Evolutionary conservation across 2,329 filamentous ascomycete genomes (phyloP), one percentile per base, ranked within the genome.

Genomic region (Fusarium sp.): DNA sequence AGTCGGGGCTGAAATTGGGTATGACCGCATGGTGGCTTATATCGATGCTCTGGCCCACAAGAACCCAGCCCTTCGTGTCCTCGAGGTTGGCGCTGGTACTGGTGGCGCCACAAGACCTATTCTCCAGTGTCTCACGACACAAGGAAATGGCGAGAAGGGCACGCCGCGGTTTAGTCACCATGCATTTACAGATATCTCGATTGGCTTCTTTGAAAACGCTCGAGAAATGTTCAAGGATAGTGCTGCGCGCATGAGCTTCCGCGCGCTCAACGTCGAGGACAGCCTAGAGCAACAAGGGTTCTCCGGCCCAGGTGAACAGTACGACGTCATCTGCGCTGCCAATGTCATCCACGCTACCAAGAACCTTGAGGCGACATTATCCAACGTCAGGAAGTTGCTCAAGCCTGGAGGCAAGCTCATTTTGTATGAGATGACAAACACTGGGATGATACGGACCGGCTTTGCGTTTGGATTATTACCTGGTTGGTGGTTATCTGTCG

Each of bases 361-460:
- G 54, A 50, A 32, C 20, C 43, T 62, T 11, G 20, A 56, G 5
- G 25, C 25, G n/a, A 57, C 59, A 20, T 21, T 62, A 5, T 25
- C 34, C 25, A 61, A 61, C 42, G 34, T 37, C 10, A 55, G 23
- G 7, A 42, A 37, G 27, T 14, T 61, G 4, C 25, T 61, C 4
- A 50, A 49, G 53, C 58, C 58, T n/a, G 58, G 58, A 23, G 58
- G 58, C 4, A 47, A 61, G 7, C 58, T 61, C 8, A 37, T 57
- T 5, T 43, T 57, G 14, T 42, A 57, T 37, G 58, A 61, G 45
- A 61, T 57, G 34, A 61, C 58, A 9, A 47, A 47, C 25, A 55
- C 32, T 21, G 58, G 54, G 8, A 57, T 47, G 43, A 47, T 57
- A 14, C 51, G 30, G 13, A 47, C 54, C 1, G 51, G 54, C 6